Evolutionary conservation across 2,329 filamentous ascomycete genomes (phyloP), one percentile per base, ranked within the genome.

Genomic region (Trematosphaeria pertusa): DNA sequence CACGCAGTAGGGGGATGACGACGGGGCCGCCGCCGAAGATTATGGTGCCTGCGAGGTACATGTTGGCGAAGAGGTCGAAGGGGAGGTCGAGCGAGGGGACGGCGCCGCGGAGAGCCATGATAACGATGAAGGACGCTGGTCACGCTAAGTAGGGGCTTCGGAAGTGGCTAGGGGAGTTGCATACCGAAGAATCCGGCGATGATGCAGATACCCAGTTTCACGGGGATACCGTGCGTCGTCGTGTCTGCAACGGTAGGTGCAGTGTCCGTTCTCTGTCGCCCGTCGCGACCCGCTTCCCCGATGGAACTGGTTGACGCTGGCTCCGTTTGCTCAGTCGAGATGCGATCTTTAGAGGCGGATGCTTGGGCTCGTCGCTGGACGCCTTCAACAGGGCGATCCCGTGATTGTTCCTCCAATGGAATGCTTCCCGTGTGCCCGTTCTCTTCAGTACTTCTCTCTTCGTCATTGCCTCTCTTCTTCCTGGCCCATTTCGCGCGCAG

Each of bases 11-110:
- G 1, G 73, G 75, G 37, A 78, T 76, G 0, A 77, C 74, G 18
- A 76, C 74, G 2, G 75, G 75, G 0, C 74, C 74, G 28, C 74
- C 75, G 20, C 74, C 75, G 54, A 77, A 77, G 48, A 77, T 77
- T 48, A 77, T 75, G 1, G 87, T 90, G 0, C 87, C 87, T 0
- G 87, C 87, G 0, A 90, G 82, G 59, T 87, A 89, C 71, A 91
- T 81, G 65, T 88, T 90, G 4, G 85, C 77, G 58, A 91, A 90
- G 18, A 91, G 78, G 37, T 80, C 75, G 55, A 84, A 83, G 0
- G 79, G 68, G 0, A 84, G 69, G 0, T 82, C 75, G 0, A 70
- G 70, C 8, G 62, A 32, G 0, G 68, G 47, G 9, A 79, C 37
- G 2, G 71, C 37, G 71, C 69, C 50, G 61, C 77, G 68, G 64